Evolutionary conservation across 805 yeast genomes (phyloP), one percentile per base, ranked within the genome.

Genomic region (Kurtzmaniella fragi): DNA sequence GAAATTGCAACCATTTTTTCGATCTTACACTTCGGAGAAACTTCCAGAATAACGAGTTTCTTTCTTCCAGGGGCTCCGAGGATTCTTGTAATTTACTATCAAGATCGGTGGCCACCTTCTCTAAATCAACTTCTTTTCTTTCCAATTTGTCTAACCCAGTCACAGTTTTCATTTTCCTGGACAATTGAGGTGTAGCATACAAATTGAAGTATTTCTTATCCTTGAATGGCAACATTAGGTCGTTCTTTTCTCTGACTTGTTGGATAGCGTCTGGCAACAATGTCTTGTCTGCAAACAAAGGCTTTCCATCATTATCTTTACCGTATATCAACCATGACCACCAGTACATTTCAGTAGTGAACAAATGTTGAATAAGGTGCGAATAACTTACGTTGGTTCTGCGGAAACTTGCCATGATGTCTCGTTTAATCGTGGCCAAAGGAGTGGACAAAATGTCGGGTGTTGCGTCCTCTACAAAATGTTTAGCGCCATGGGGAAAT

Each of bases 121-220:
- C 17, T 9, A 35, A 42, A 14, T 28, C 39, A 23, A 37, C 34
- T 16, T 40, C 42, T n/a, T 34, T 34, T 7, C 28, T 39, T 4
- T 42, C 32, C 14, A 55, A 42, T 23, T 46, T 52, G 0, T 42
- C 53, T n/a, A 67, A 41, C 1, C 70, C 72, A 4, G 62, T 54
- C n/a, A 35, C 33, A 0, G 53, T 55, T 39, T 52, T 64, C 72
- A 69, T 67, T 35, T 57, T 58, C 27, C 72, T 46, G 1, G 72
- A 59, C 14, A 68, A 52, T 44, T 64, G 71, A 4, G 74, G 73
- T 2, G 74, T 68, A 8, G 57, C 71, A 41, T 62, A 67, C 1
- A 55, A 48, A 42, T 69, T 66, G 55, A 68, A 68, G 43, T 68
- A 69, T 36, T 59, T 48, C 42, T 64, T 64, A 16, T 44, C 52